These are phyloP conservation scores for Senna siamea DNA, from an alignment of 306 rosid genomes.

Conservation along the genomic window DNA sequence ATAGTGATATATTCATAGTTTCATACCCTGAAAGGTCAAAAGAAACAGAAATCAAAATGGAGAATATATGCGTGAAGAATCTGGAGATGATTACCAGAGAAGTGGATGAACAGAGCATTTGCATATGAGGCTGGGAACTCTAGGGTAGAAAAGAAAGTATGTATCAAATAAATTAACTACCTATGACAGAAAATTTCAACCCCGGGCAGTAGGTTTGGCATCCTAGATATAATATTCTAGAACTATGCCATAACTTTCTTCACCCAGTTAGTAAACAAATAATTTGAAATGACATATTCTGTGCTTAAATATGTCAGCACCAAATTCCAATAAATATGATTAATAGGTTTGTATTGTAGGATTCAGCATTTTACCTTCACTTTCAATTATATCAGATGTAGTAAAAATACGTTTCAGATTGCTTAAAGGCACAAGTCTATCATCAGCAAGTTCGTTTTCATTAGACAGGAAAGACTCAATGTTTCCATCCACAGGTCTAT, in stretches of 20 bases:
- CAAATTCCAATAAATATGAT: slow-evolving; percentile 9
- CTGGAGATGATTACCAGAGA: neutral
- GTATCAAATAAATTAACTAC: slow-evolving; percentile 16
- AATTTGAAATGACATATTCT: neutral
- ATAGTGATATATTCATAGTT: neutral
- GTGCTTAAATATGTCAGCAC: slow-evolving; percentile 2
- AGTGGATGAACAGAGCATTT: neutral
- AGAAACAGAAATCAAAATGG: neutral
- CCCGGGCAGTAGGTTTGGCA: neutral
- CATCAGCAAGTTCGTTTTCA: slow-evolving; percentile 48
- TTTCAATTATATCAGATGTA: slow-evolving; percentile 30
- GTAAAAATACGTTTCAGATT: slow-evolving; percentile 44
- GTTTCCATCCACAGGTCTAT: slow-evolving; percentile 36
- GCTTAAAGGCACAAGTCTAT: slow-evolving; percentile 41
- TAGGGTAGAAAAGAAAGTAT: neutral
- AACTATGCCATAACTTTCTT: slow-evolving; percentile 15
- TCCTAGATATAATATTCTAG: neutral
- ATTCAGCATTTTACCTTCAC: slow-evolving; percentile 43
- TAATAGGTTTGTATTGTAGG: neutral
- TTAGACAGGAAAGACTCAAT: slow-evolving; percentile 49
- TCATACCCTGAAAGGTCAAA: neutral
- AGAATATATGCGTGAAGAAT: neutral
- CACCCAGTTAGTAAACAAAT: neutral
- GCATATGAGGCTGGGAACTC: slow-evolving; percentile 9
- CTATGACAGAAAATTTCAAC: neutral